Percentiles rank a stretch among this genome's conserved stretches.
Evolutionary conservation across 2,329 filamentous ascomycete species (phyloP).

Genomic region (Immersiporthe knoxdaviesiana): DNA sequence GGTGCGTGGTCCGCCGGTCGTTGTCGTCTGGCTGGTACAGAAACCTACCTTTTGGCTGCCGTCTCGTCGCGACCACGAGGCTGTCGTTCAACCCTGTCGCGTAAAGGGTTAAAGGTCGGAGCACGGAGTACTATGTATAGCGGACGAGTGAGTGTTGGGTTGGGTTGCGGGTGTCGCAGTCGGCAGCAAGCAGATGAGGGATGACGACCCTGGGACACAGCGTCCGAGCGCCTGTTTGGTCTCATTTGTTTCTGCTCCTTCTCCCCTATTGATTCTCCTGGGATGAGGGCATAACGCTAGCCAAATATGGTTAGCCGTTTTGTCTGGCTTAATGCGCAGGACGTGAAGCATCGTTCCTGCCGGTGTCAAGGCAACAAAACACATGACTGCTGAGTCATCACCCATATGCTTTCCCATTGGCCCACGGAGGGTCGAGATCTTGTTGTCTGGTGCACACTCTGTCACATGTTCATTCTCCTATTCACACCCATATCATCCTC

Average conservation of each 20-base stretch:
- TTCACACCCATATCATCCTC: neutral
- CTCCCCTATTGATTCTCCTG: neutral
- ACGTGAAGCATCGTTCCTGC: neutral
- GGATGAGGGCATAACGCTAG: neutral
- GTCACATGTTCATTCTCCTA: neutral
- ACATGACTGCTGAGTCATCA: neutral
- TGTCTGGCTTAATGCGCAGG: too few species aligned
- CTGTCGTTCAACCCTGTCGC: conserved; percentile 25
- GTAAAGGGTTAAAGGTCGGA: neutral
- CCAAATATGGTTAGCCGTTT: neutral
- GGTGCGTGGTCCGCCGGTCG: conserved; percentile 8
- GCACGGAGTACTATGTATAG: neutral
- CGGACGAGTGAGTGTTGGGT: neutral
- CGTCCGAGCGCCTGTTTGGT: neutral
- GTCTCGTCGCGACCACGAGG: conserved; percentile 18
- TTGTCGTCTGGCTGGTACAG: neutral
- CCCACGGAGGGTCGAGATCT: neutral
- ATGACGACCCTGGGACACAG: neutral
- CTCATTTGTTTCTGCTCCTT: conserved; percentile 5
- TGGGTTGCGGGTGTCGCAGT: neutral
- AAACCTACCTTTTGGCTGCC: conserved; percentile 19
- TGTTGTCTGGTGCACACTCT: neutral
- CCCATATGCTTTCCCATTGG: neutral
- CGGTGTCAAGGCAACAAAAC: conserved; percentile 8
- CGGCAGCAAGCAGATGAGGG: conserved; percentile 5